Evolutionary conservation across 306 rosid genomes (phyloP).

Genomic region (Vachellia pachyceras): DNA sequence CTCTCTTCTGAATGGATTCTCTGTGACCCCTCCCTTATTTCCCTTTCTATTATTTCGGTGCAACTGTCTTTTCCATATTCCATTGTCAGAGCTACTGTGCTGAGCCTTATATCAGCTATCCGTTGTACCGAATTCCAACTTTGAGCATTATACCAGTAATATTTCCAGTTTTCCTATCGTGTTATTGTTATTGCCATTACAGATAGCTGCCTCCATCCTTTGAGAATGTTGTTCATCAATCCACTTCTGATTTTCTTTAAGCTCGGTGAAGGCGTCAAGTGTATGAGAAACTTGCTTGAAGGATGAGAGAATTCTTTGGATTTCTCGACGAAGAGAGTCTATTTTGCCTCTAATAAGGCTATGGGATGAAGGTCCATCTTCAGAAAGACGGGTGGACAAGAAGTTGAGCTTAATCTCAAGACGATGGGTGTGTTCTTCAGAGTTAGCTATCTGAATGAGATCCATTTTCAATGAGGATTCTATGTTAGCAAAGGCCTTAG

Average conservation of each 20-base stretch:
- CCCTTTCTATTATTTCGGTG: too few relatives aligned
- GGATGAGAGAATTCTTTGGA: not conserved
- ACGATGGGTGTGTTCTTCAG: not conserved
- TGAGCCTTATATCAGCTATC: too few relatives aligned
- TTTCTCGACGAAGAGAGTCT: not conserved
- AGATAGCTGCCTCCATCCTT: not conserved
- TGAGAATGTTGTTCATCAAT: not conserved
- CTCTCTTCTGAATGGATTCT: too few relatives aligned
- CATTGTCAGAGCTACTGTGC: too few relatives aligned
- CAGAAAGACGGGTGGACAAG: not conserved
- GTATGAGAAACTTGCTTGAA: not conserved
- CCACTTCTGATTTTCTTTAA: not conserved
- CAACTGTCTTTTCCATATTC: too few relatives aligned
- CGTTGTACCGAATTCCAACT: too few relatives aligned
- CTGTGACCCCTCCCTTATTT: too few relatives aligned
- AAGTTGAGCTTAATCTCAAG: not conserved
- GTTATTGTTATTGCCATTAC: too few relatives aligned
- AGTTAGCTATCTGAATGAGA: not conserved
- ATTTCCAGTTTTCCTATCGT: too few relatives aligned
- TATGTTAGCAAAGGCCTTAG: not conserved
- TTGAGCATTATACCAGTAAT: too few relatives aligned
- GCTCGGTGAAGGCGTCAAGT: not conserved
- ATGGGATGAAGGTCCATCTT: not conserved
- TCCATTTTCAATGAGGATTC: not conserved
- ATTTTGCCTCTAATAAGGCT: not conserved